Base-by-base conservation (phyloP, 495 filamentous ascomycete species). In the Xylaria flabelliformis region DNA sequence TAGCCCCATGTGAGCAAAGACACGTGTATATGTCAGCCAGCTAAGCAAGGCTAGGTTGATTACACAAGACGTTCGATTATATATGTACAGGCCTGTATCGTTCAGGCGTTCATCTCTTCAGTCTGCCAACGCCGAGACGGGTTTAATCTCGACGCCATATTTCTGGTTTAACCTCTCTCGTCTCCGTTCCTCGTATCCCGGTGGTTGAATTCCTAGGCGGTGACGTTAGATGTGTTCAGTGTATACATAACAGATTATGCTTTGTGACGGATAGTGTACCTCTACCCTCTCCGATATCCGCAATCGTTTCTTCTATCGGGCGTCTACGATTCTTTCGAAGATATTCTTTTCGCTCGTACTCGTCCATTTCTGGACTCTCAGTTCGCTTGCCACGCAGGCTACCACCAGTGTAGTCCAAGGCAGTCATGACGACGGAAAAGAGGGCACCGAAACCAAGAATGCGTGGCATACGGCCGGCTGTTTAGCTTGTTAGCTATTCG, bases 181-280 rank as follows among this genome's bases (percentile, higher is more conserved):
- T 75, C 97, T 90, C 81, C 97, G 86, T 85, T 98, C 94, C 73
- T 91, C 91, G 72, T 97, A 99, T 34, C 93, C 93, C 17, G 92
- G 91, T 39, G 86, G 93, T 72, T 91, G 88, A 71, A 99, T 93
- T 32, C 93, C 95, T 97, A 66, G 68, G 13, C 48, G 19, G 61
- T 0, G 36, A 34, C 69, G 53, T 77, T 72, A 64, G 69, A 34
- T 65, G 34, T 10, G 48, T 56, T 19, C 34, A 21, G 7, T 36
- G 17, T 29, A 32, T 48, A 7, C 1, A 63, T 32, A 24, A 21
- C 46, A 44, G 13, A 5, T 3, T 15, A 62, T 29, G 48, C 42
- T 62, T 74, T 50, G 17, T 26, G 26, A 56, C 15, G 36, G 21
- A 70, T 32, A 6, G 4, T 87, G 75, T 86, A 96, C 94, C 93